Percentiles rank a stretch among this genome's conserved stretches.
phyloP scores from a whole-genome alignment of 352 stramenopile genomes.

The Phytophthora tentaculata region DNA sequence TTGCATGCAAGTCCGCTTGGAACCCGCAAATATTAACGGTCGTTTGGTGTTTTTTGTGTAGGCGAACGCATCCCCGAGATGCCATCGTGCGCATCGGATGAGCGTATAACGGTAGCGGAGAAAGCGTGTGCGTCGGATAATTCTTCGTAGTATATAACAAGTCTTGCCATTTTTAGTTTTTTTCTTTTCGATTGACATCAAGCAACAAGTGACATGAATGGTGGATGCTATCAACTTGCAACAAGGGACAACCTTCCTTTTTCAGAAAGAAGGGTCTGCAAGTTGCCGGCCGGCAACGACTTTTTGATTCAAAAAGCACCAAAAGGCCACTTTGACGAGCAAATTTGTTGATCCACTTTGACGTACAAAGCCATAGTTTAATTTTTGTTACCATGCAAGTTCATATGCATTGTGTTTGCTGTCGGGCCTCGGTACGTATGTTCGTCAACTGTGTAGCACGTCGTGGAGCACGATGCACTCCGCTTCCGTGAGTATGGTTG shows the following conservation, averaged over 20 bases:
- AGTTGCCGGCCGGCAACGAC: not conserved
- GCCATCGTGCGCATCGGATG: constrained; percentile 31
- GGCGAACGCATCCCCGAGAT: constrained; percentile 41
- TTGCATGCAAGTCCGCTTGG: constrained; percentile 15
- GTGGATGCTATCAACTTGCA: constrained; percentile 15
- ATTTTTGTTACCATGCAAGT: too few relatives aligned
- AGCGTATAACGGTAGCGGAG: constrained; percentile 3
- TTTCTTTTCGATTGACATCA: not conserved
- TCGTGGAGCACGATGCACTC: constrained; percentile 40
- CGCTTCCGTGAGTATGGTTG: constrained; percentile 27
- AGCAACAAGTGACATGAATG: constrained; percentile 14
- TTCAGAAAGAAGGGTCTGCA: constrained; percentile 18
- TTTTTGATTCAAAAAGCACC: not conserved
- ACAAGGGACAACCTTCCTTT: not conserved
- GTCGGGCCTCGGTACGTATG: not conserved
- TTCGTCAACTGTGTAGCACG: constrained; percentile 20
- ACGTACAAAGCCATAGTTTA: too few relatives aligned
- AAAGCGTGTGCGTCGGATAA: constrained; percentile 25
- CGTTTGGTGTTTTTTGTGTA: constrained; percentile 28
- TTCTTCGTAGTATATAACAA: constrained; percentile 22
- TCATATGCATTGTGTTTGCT: constrained; percentile 5
- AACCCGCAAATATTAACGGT: constrained; percentile 27
- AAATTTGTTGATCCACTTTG: too few relatives aligned
- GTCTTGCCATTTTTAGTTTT: not conserved
- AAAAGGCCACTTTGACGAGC: constrained; percentile 1